Base-by-base conservation (phyloP, 495 filamentous ascomycete species). In the Friedmanniomyces simplex region DNA sequence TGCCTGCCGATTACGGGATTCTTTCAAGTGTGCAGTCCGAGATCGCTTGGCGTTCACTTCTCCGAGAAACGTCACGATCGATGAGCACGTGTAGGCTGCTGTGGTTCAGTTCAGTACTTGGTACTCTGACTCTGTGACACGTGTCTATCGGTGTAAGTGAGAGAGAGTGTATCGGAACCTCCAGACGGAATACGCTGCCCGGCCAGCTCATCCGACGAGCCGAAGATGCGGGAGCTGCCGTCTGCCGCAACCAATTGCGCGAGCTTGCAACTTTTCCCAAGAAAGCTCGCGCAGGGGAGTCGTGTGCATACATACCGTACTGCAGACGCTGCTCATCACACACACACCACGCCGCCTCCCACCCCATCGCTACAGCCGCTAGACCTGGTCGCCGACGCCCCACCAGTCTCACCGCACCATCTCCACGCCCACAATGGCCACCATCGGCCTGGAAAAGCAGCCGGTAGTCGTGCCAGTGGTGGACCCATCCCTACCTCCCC, bases 401-500 rank as follows among this genome's bases (percentile, higher is more conserved):
- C 13, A 13, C 39, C 39, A 43, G 14, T 5, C 18, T 13, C 14
- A 5, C 2, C 14, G 14, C 14, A 20, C 39, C 39, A 16, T 20
- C 18, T 16, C 5, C 18, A 16, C 39, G 18, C 39, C 13, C 18
- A 43, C 39, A 43, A 49, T 54, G 51, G 51, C 51, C 51, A 28
- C 51, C 22, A 14, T 28, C 11, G 51, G 8, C 8, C 8, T 54
- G 22, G 51, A 41, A 26, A 54, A 54, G 18, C 34, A 54, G 51
- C 49, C 49, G 26, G 25, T 49, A 24, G 49, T 52, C 3, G 34
- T 41, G 20, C 20, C 26, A 13, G 41, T 65, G 8, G 34, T 32
- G 26, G 53, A 13, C 34, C 14, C 50, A 12, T 16, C 41, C 48
- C 30, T 42, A 16, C 68, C 65, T 94, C 45, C 79, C 76, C 60